A percentile compares a stretch with the other conserved stretches of the same genome.
Evolutionary conservation across 805 yeast species (phyloP).

Genomic region (Suhomyces faveliae): DNA sequence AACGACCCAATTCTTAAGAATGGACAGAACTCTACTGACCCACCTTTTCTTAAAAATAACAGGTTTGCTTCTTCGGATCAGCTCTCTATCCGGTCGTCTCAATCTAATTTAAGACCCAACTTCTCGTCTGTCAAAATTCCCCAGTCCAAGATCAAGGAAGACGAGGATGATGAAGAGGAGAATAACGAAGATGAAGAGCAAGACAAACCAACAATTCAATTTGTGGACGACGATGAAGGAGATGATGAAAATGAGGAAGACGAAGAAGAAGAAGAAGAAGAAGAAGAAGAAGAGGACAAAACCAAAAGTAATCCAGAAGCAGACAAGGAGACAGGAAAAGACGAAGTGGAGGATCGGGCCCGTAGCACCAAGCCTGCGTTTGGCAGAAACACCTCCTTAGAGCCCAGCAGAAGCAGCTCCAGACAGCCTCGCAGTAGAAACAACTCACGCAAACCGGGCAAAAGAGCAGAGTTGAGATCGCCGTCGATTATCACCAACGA

Average conservation of each 20-base stretch:
- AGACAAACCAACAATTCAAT: slow-evolving; percentile 56
- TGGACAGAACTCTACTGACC: too few relatives aligned
- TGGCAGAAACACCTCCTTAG: slow-evolving; percentile 1
- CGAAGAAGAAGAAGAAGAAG: slow-evolving; percentile 14
- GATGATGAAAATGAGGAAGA: slow-evolving; percentile 24
- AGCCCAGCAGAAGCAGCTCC: neutral
- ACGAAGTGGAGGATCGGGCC: neutral
- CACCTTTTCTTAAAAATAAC: neutral
- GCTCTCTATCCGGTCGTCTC: slow-evolving; percentile 32
- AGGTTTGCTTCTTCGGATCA: slow-evolving; percentile 21
- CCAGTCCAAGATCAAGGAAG: slow-evolving; percentile 61
- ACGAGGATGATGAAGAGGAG: slow-evolving; percentile 52
- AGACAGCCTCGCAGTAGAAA: neutral
- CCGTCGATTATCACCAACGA: slow-evolving; percentile 38
- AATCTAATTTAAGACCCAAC: slow-evolving; percentile 50
- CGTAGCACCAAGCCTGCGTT: neutral
- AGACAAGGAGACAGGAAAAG: neutral
- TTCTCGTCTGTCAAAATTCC: slow-evolving; percentile 75
- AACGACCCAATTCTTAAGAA: too few relatives aligned
- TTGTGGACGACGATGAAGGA: slow-evolving; percentile 47
- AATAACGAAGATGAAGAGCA: slow-evolving; percentile 14
- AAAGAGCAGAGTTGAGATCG: slow-evolving; percentile 15
- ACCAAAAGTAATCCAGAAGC: neutral
- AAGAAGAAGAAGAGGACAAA: slow-evolving; percentile 6
- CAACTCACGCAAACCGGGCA: neutral